These are phyloP conservation scores for Cephaloascus albidus DNA, from an alignment of 805 yeast species.

Conservation along the genomic window DNA sequence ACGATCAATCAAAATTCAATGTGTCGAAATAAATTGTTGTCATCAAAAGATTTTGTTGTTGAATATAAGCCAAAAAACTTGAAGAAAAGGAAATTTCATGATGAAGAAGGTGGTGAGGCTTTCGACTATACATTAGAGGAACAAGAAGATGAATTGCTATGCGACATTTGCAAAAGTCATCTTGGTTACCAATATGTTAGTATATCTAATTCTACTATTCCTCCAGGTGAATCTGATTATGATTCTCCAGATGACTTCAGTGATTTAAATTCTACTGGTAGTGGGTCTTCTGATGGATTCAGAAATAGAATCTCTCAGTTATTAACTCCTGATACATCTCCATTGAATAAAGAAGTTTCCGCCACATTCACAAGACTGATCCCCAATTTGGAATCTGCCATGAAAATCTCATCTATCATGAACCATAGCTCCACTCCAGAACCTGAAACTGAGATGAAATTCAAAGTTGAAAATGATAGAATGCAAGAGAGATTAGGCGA, in stretches of 20 bases:
- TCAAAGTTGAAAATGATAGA: too few relatives aligned
- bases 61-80: too few relatives aligned
- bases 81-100: not conserved
- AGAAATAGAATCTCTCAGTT: slow-evolving; percentile 1
- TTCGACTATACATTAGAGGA: slow-evolving; percentile 1
- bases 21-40: too few relatives aligned
- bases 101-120: not conserved
- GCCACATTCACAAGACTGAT: not conserved
- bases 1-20: too few relatives aligned
- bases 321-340: not conserved
- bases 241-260: too few relatives aligned
- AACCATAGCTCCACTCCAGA: not conserved
- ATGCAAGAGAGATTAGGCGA: too few relatives aligned
- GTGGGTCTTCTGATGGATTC: slow-evolving; percentile 11
- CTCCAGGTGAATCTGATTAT: too few relatives aligned
- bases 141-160: slow-evolving; percentile 31
- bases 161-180: slow-evolving; percentile 39
- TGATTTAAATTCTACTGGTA: slow-evolving; percentile 3
- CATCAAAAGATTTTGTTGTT: too few relatives aligned
- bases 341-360: not conserved
- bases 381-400: not conserved
- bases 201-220: too few relatives aligned
- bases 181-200: slow-evolving; percentile 39
- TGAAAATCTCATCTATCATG: not conserved
- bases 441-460: not conserved